Evolutionary conservation across 1,284 basidiomycete genomes (phyloP), one percentile per base, ranked within the genome.

Genomic region (Sanghuangporus sanghuang): DNA sequence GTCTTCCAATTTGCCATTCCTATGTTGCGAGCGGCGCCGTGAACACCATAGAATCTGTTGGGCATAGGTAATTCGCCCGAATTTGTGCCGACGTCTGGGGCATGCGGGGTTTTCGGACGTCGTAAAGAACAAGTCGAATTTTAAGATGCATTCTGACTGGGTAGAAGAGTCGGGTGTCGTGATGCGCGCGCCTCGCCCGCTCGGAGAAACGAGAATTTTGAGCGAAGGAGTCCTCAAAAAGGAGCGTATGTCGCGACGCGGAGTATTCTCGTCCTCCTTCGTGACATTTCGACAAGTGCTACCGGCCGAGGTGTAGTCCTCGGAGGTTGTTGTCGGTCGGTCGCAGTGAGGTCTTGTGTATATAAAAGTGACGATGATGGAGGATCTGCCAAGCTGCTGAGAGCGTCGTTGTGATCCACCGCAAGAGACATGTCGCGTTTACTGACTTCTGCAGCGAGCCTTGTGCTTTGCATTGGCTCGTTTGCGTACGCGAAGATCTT

Each of bases 401-500:
- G 44, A 18, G 44, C 11, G 16, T 12, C 16, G 44, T 46, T 18
- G 9, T 46, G 8, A n/a, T 46, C 44, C 16, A 11, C 2, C 5
- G 16, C 44, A n/a, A 16, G 44, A 46, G 44, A n/a, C 16, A 46
- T 46, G 44, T 46, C 44, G 12, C 44, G 44, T n/a, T 46, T 46
- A 1, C 8, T 23, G 57, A 42, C 21, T 11, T 46, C 35, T 38
- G 32, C 57, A 21, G 21, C 21, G 14, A 49, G 57, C 14, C 16
- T 59, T 38, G 6, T 38, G n/a, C 32, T 48, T 3, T 50, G 40
- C 16, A 9, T 18, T 9, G 57, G 16, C n/a, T 59, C 57, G 7
- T 32, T 59, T 3, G 57, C 58, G 46, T 66, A 48, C 39, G 65
- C 65, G 23, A 66, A 66, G 50, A 66, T 66, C 2, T 42, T 66